phyloP scores from a whole-genome alignment of 805 yeast genomes.

The Wickerhamomyces mucosus region DNA sequence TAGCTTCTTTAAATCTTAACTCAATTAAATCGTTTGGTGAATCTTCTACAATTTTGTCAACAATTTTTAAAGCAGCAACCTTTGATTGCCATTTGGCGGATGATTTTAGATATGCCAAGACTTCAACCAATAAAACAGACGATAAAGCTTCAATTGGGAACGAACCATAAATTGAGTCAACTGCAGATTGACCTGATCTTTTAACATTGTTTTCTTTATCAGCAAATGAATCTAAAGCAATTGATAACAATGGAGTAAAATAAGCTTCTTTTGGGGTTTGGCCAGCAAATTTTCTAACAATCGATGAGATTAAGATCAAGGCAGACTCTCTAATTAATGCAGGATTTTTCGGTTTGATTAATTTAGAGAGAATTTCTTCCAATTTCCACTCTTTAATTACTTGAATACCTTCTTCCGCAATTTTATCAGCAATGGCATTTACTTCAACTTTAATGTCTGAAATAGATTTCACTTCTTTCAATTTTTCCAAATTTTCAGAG shows the following conservation, averaged over 20 bases:
- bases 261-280: slow-evolving; percentile 69
- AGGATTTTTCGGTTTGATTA: slow-evolving; percentile 67
- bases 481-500: slow-evolving; percentile 41
- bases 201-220: slow-evolving; percentile 85
- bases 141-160: slow-evolving; percentile 75
- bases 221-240: slow-evolving; percentile 62
- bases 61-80: slow-evolving; percentile 61
- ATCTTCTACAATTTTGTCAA: slow-evolving; percentile 69
- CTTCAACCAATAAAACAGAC: slow-evolving; percentile 52
- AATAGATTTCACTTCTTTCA: slow-evolving; percentile 31
- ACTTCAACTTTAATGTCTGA: slow-evolving; percentile 26
- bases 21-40: slow-evolving; percentile 83
- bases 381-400: slow-evolving; percentile 58
- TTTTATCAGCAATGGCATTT: slow-evolving; percentile 34
- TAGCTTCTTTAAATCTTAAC: slow-evolving; percentile 62
- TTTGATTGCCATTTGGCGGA: slow-evolving; percentile 94
- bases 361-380: slow-evolving; percentile 49
- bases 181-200: slow-evolving; percentile 76
- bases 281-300: slow-evolving; percentile 57
- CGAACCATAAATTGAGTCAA: slow-evolving; percentile 57
- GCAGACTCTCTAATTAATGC: slow-evolving; percentile 71
- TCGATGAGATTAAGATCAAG: slow-evolving; percentile 45
- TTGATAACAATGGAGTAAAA: slow-evolving; percentile 50
- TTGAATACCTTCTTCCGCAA: slow-evolving; percentile 34
- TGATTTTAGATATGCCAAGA: slow-evolving; percentile 57